phyloP scores from a whole-genome alignment of 768 basidiomycete species.

The Infundibulicybe gibba region DNA sequence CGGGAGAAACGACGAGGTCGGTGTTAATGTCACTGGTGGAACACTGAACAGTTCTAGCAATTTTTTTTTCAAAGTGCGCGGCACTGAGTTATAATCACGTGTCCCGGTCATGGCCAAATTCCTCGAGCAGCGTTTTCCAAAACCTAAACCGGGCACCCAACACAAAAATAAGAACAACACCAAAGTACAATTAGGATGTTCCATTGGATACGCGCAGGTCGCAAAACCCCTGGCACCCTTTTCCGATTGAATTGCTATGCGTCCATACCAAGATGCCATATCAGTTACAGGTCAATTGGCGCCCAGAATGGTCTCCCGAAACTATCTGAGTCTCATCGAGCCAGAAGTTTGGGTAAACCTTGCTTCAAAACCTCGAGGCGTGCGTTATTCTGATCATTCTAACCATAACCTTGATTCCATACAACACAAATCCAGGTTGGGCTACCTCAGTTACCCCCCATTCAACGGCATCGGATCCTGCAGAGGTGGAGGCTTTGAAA shows the following conservation, averaged over 20 bases:
- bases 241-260: background rate
- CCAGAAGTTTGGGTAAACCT: conserved; percentile 16
- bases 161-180: no score
- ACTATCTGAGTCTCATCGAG: conserved; percentile 9
- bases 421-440: conserved; percentile 47
- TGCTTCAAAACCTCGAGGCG: conserved; percentile 18
- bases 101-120: background rate
- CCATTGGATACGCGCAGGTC: conserved; percentile 9
- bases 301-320: conserved; percentile 11
- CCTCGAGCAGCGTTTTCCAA: background rate
- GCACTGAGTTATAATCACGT: conserved; percentile 9
- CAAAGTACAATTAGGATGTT: background rate
- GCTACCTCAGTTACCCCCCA: conserved; percentile 79
- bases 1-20: conserved; percentile 12
- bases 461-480: conserved; percentile 80
- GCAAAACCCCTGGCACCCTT: conserved; percentile 2
- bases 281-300: conserved; percentile 11
- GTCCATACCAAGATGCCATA: conserved; percentile 3
- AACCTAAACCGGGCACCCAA: background rate
- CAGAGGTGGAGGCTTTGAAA: conserved; percentile 72
- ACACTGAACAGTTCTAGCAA: conserved; percentile 1
- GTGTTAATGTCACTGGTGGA: background rate
- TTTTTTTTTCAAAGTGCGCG: conserved; percentile 6
- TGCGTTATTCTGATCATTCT: conserved; percentile 16
- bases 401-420: background rate